Base-by-base conservation (phyloP, 129 eudicot genomes). In the Arctium minus region DNA sequence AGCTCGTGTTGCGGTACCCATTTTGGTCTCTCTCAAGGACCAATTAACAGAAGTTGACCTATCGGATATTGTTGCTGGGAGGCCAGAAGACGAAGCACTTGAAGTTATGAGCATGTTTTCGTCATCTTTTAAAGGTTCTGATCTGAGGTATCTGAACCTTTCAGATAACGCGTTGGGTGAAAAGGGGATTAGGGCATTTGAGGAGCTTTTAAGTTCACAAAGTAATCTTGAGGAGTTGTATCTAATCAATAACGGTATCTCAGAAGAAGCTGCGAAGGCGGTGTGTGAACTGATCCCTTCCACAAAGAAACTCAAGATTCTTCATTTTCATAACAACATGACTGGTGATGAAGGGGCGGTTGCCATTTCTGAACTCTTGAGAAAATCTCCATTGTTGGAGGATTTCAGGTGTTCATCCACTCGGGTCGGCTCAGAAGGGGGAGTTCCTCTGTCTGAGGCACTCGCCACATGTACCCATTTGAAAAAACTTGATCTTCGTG, bases 291-390 rank as follows among this genome's bases (percentile, higher is more conserved):
- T 92, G 7, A 85, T 92, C 39, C 97, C 94, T 48, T 89, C 92
- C 1, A 92, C 97, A 8, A 79, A 89, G 70, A 86, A 84, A 10
- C 75, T 90, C 5, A 82, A 73, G 70, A 74, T 85, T 73, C 97
- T 92, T 71, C 89, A 88, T 76, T 92, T 92, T 76, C 93, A 88
- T 69, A 92, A 89, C 68, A 90, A 92, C 80, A 92, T 90, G 97
- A 89, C 93, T 3, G 97, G 97, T 33, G 97, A 89, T 48, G 89
- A 86, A 83, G 97, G 93, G 48, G 97, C 97, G 1, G 33, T 88
- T 38, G 79, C 92, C 8, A 92, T 92, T 73, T 74, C 93, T 72
- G 60, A 85, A 37, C 74, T 89, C 8, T 86, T 92, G 78, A 86
- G 36, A 46, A 68, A 78, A 3, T 89, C 91, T 44, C 89, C 85